Conservation (phyloP, 106 monocot species). For the Platanthera guangdongensis region DNA sequence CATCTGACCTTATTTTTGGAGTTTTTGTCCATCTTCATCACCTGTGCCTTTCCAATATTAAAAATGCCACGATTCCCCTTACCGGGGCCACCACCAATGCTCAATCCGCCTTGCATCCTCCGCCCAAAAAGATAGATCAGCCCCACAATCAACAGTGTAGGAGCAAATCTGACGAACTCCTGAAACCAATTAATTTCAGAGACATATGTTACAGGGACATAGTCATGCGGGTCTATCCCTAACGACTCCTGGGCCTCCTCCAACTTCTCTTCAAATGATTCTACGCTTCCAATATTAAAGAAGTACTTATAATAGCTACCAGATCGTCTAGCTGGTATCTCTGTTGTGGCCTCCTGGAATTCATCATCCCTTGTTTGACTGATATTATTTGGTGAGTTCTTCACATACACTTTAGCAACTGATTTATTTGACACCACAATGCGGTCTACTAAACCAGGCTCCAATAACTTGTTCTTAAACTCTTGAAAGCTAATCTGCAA, state of each 20-base stretch:
- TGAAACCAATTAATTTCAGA: constrained; percentile 68
- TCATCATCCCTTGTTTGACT: constrained; percentile 37
- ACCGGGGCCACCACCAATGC: constrained; percentile 53
- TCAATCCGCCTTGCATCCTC: constrained; percentile 75
- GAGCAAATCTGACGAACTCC: constrained; percentile 68
- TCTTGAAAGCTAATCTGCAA: constrained; percentile 98
- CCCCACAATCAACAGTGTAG: constrained; percentile 57
- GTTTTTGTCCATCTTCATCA: constrained; percentile 90
- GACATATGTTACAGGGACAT: constrained; percentile 78
- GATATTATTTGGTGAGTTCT: constrained; percentile 33
- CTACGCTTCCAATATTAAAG: constrained; percentile 96
- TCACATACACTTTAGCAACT: constrained; percentile 90
- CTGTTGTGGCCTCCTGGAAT: constrained; percentile 24
- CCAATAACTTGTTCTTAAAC: constrained; percentile 89
- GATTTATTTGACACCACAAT: constrained; percentile 94
- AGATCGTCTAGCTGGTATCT: constrained; percentile 24
- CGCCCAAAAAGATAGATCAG: constrained; percentile 49
- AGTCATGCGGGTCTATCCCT: constrained; percentile 68
- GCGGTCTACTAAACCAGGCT: constrained; percentile 84
- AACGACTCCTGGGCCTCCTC: constrained; percentile 81
- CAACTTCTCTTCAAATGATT: constrained; percentile 95
- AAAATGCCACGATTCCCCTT: constrained; percentile 68
- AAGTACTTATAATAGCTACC: constrained; percentile 55
- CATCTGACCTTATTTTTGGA: constrained; percentile 85
- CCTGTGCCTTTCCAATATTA: constrained; percentile 90